phyloP scores from a whole-genome alignment of 2,329 filamentous ascomycete species.

The Mycosphaerella sp. region DNA sequence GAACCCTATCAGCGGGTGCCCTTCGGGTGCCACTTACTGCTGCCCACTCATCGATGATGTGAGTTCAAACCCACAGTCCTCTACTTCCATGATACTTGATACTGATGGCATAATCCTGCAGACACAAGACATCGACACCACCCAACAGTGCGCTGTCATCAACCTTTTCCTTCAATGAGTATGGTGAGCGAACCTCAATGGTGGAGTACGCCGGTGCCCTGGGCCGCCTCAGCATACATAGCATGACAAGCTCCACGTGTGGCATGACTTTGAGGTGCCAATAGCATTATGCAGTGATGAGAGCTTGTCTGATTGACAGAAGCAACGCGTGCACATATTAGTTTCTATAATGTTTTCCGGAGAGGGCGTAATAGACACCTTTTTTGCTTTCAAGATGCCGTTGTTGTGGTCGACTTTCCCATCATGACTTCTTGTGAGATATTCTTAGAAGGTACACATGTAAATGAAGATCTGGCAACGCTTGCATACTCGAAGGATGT shows the following conservation, averaged over 20 bases:
- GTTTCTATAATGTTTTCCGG: neutral
- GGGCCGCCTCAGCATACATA: neutral
- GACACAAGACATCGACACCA: slow-evolving; percentile 6
- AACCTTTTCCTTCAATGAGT: neutral
- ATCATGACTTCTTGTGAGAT: neutral
- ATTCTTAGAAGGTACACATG: no score
- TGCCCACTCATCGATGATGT: slow-evolving; percentile 18
- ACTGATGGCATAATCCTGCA: neutral
- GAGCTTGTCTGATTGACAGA: neutral
- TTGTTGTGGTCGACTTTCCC: neutral
- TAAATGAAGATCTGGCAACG: no score
- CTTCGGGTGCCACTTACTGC: slow-evolving; percentile 18
- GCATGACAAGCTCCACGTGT: neutral
- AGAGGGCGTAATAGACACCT: neutral
- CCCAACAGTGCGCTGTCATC: slow-evolving; percentile 5
- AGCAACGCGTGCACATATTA: neutral
- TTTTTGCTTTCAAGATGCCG: neutral
- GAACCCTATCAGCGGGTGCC: slow-evolving; percentile 8
- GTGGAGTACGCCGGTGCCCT: neutral
- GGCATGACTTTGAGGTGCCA: neutral
- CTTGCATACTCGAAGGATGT: no score
- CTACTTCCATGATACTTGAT: neutral
- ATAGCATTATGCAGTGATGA: neutral
- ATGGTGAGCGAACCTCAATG: neutral
- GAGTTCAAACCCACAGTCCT: neutral